A percentile compares a stretch with the other conserved stretches of the same genome.
Conservation (phyloP, 352 stramenopile species). For the Globisporangium camurandrum region DNA sequence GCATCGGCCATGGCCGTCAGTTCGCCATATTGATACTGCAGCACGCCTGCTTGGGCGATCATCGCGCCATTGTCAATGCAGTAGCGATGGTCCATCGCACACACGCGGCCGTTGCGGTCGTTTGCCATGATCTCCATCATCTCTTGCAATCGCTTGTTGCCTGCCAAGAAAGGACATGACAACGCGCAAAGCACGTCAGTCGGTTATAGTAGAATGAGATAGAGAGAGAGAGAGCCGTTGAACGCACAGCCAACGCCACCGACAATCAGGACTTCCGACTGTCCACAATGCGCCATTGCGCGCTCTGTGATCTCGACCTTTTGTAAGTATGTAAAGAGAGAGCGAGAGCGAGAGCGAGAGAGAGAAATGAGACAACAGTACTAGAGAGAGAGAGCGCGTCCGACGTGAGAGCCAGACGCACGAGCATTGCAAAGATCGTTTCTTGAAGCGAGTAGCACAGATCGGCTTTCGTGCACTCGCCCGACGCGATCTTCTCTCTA, state of each 20-base stretch:
- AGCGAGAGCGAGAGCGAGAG: background rate
- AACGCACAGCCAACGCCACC: conserved; percentile 97
- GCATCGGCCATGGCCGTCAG: conserved; percentile 89
- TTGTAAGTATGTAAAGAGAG: background rate
- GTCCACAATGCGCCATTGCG: conserved; percentile 98
- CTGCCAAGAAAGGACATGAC: conserved; percentile 6
- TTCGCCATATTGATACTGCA: conserved; percentile 94
- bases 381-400: background rate
- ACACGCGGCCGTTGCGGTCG: conserved; percentile 92
- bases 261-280: conserved; percentile 97
- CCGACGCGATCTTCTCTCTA: conserved; percentile 73
- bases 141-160: conserved; percentile 85
- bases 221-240: background rate
- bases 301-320: conserved; percentile 99
- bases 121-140: conserved; percentile 99
- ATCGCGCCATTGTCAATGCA: conserved; percentile 99
- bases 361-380: background rate
- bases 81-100: conserved; percentile 98
- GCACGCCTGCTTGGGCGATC: conserved; percentile 99
- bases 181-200: no score
- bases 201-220: no score
- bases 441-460: conserved; percentile 99
- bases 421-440: conserved; percentile 99
- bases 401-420: conserved; percentile 11
- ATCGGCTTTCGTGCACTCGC: conserved; percentile 92